Conservation (phyloP, 257 asterid genomes). For the Ehretia macrophylla region DNA sequence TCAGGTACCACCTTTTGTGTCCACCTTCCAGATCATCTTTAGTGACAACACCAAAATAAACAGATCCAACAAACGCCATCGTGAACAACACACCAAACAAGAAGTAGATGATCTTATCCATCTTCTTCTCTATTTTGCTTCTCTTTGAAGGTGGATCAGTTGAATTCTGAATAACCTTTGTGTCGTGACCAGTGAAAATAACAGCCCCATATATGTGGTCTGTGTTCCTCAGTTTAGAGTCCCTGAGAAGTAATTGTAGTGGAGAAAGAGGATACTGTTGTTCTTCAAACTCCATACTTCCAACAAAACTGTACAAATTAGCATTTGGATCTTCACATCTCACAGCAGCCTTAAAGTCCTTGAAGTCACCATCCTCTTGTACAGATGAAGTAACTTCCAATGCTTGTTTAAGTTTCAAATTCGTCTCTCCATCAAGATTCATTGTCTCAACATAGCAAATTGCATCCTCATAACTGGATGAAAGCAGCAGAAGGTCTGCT, state of each 20-base stretch:
- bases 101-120: constrained; percentile 80
- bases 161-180: constrained; percentile 87
- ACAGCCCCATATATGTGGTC: constrained; percentile 79
- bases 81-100: constrained; percentile 61
- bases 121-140: constrained; percentile 79
- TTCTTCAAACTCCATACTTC: constrained; percentile 63
- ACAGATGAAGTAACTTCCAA: constrained; percentile 58
- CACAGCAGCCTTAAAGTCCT: constrained; percentile 54
- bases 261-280: constrained; percentile 73
- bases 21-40: constrained; percentile 50
- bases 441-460: constrained; percentile 92
- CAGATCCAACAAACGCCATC: constrained; percentile 60
- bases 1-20: constrained; percentile 70
- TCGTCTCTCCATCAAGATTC: constrained; percentile 96
- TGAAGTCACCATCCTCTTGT: constrained; percentile 38
- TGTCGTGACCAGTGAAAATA: constrained; percentile 85
- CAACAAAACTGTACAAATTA: constrained; percentile 67
- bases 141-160: constrained; percentile 91
- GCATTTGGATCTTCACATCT: constrained; percentile 96
- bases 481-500: constrained; percentile 77
- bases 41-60: constrained; percentile 71
- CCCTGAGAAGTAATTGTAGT: constrained; percentile 77
- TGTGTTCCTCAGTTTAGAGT: constrained; percentile 77
- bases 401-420: constrained; percentile 80
- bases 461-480: constrained; percentile 81